Conservation (phyloP, 192 early-diverging fungal genomes). For the Martensiomyces pterosporus region DNA sequence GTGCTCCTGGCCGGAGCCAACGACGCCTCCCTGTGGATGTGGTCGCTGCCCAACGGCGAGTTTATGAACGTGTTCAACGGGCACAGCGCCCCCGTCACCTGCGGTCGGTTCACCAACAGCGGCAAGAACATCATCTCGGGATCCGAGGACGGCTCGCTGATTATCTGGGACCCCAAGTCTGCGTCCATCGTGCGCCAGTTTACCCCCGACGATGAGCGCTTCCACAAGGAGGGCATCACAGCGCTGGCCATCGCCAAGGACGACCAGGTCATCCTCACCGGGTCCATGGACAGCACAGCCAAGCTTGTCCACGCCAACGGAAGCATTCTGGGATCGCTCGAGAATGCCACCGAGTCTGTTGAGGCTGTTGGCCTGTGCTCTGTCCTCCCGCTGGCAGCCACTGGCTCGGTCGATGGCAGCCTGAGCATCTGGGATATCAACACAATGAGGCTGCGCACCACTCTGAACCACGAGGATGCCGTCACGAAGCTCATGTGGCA, state of each 20-base stretch:
- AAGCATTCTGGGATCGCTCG: slow-evolving; percentile 75
- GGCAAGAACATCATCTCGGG: slow-evolving; percentile 84
- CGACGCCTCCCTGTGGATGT: slow-evolving; percentile 97
- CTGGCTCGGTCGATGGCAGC: slow-evolving; percentile 82
- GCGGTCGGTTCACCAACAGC: slow-evolving; percentile 86
- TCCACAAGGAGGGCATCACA: slow-evolving; percentile 78
- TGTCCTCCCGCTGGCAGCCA: slow-evolving; percentile 66
- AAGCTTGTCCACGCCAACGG: slow-evolving; percentile 78
- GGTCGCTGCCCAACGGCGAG: slow-evolving; percentile 78
- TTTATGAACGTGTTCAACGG: slow-evolving; percentile 96
- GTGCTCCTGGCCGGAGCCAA: slow-evolving; percentile 83
- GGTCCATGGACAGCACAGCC: slow-evolving; percentile 73
- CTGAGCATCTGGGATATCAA: slow-evolving; percentile 92
- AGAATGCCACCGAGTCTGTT: slow-evolving; percentile 77
- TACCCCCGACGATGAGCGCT: slow-evolving; percentile 72
- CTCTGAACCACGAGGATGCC: slow-evolving; percentile 80
- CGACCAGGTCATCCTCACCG: slow-evolving; percentile 73
- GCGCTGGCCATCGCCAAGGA: slow-evolving; percentile 71
- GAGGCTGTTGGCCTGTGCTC: slow-evolving; percentile 84
- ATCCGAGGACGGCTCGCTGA: slow-evolving; percentile 76
- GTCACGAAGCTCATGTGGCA: slow-evolving; percentile 75
- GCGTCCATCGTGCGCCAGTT: slow-evolving; percentile 63
- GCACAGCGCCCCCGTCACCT: slow-evolving; percentile 77
- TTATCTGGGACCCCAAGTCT: slow-evolving; percentile 93
- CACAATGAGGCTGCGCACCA: slow-evolving; percentile 75